Evolutionary conservation across 2,329 filamentous ascomycete genomes (phyloP).

Genomic region (Fusarium pseudograminearum): DNA sequence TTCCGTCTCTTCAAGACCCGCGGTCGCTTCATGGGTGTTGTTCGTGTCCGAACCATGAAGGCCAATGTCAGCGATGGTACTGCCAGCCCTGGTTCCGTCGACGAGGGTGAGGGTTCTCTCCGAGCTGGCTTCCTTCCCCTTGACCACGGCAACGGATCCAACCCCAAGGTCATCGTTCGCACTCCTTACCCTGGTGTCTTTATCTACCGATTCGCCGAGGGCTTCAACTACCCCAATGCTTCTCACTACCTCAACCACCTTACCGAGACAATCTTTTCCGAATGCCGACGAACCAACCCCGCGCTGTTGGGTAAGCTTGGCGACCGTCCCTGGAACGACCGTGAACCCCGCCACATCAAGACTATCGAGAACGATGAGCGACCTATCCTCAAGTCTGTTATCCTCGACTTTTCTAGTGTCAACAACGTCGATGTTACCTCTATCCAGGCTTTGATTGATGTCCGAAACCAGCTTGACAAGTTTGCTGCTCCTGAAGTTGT

Average conservation of each 20-base stretch:
- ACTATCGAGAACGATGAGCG: conserved; percentile 52
- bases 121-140: conserved; percentile 61
- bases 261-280: conserved; percentile 58
- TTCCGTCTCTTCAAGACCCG: conserved; percentile 83
- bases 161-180: conserved; percentile 60
- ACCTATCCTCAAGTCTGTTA: conserved; percentile 66
- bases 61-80: conserved; percentile 73
- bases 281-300: conserved; percentile 60
- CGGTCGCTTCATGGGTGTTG: conserved; percentile 82
- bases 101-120: conserved; percentile 60
- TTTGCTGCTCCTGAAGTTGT: conserved; percentile 61
- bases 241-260: conserved; percentile 64
- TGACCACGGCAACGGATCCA: conserved; percentile 63
- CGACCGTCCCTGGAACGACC: conserved; percentile 70
- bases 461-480: conserved; percentile 65
- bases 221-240: conserved; percentile 69
- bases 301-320: conserved; percentile 60
- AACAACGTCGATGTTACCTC: conserved; percentile 68
- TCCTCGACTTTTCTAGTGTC: conserved; percentile 67
- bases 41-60: conserved; percentile 87
- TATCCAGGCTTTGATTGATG: conserved; percentile 65
- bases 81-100: conserved; percentile 49
- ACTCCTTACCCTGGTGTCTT: conserved; percentile 66
- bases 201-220: conserved; percentile 66
- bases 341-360: conserved; percentile 55